A percentile compares a stretch with the other conserved stretches of the same genome.
Evolutionary conservation across 106 monocot genomes (phyloP).

Genomic region (Dactylorhiza incarnata): DNA sequence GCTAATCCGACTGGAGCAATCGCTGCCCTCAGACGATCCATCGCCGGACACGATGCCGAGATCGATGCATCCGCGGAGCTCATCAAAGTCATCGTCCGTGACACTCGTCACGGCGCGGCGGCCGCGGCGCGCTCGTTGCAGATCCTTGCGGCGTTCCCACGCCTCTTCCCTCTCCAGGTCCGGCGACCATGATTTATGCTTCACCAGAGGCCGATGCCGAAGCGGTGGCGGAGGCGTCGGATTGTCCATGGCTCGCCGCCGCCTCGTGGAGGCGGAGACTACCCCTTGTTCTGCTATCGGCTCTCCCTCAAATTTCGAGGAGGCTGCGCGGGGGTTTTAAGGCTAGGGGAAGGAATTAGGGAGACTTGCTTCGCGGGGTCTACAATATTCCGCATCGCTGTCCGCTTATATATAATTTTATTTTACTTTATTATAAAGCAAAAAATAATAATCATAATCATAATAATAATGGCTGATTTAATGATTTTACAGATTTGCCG

Average conservation of each 20-base stretch:
- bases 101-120: conserved; percentile 33
- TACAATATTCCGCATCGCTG: no score
- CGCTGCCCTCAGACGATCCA: conserved; percentile 5
- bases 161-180: conserved; percentile 58
- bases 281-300: not conserved
- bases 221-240: conserved; percentile 2
- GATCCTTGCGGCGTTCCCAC: conserved; percentile 44
- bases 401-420: no score
- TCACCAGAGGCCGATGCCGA: conserved; percentile 19
- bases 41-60: conserved; percentile 55
- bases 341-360: not conserved
- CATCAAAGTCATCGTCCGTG: conserved; percentile 79
- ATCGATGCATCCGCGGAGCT: conserved; percentile 75
- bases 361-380: no score
- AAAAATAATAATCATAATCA: no score
- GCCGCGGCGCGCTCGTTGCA: conserved; percentile 23
- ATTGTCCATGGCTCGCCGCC: conserved; percentile 7
- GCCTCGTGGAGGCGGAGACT: not conserved
- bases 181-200: conserved; percentile 77
- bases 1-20: conserved; percentile 16
- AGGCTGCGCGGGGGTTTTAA: conserved; percentile 1
- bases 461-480: no score
- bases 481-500: no score
- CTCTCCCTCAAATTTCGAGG: not conserved
- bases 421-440: no score